Evolutionary conservation across 345 rosid species (phyloP).

Genomic region (Pelargonium nanum): DNA sequence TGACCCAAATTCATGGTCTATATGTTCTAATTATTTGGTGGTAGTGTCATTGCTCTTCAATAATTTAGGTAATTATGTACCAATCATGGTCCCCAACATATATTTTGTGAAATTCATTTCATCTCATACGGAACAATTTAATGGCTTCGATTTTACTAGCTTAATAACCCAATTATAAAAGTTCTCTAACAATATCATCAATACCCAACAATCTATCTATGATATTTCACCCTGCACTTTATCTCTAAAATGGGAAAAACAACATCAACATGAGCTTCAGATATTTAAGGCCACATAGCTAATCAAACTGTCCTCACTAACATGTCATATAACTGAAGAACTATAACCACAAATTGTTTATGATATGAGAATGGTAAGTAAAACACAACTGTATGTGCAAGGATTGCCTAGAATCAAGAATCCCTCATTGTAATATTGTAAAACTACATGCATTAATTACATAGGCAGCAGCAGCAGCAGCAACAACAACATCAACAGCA

Average conservation of each 20-base stretch:
- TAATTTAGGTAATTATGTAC: background rate
- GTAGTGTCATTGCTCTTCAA: background rate
- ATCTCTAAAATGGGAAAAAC: background rate
- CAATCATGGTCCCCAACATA: background rate
- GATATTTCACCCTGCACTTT: background rate
- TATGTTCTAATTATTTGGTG: background rate
- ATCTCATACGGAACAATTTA: too few relatives aligned
- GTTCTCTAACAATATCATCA: background rate
- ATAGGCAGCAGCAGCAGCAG: background rate
- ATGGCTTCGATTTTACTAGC: background rate
- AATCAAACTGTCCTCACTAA: background rate
- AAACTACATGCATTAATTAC: background rate
- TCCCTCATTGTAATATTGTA: background rate
- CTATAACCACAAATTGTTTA: background rate
- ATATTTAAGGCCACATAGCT: background rate
- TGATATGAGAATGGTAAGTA: background rate
- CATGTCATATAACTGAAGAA: background rate
- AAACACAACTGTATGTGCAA: background rate
- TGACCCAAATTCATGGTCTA: too few relatives aligned
- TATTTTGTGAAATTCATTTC: too few relatives aligned
- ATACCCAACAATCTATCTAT: background rate
- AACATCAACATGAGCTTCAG: background rate
- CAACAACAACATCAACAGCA: background rate
- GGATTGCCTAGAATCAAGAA: background rate
- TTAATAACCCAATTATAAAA: background rate